These are phyloP conservation scores for Astragalus glycyphyllos DNA, from an alignment of 306 rosid genomes.

Conservation along the genomic window DNA sequence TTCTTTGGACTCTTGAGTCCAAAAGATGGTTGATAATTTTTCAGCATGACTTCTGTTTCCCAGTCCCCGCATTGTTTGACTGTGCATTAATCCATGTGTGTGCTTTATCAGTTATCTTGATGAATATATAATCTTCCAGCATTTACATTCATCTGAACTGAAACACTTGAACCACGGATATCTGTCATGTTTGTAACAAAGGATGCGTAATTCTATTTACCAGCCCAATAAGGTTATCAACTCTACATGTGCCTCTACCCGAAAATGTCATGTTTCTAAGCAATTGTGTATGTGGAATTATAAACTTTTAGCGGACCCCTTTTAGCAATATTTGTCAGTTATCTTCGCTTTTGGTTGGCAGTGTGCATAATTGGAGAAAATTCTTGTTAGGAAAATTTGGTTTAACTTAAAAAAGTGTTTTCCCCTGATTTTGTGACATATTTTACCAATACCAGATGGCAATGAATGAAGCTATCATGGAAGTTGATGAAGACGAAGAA, in stretches of 20 bases:
- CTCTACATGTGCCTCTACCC: no score
- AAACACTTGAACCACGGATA: neutral
- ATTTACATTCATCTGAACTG: neutral
- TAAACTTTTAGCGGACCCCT: no score
- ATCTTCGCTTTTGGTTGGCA: neutral
- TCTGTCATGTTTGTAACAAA: no score
- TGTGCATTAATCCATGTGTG: neutral
- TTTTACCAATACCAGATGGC: slow-evolving; percentile 65
- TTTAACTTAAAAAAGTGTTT: slow-evolving; percentile 15
- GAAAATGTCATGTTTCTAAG: no score
- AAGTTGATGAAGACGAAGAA: slow-evolving; percentile 50
- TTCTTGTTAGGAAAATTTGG: slow-evolving; percentile 31
- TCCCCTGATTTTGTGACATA: slow-evolving; percentile 22
- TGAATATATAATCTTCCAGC: neutral
- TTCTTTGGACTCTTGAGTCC: slow-evolving; percentile 6
- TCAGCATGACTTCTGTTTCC: neutral
- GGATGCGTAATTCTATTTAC: no score
- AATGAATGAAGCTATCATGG: slow-evolving; percentile 72
- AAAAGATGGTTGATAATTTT: slow-evolving; percentile 10
- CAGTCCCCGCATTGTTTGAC: neutral
- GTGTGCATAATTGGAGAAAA: slow-evolving; percentile 1
- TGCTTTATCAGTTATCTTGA: slow-evolving; percentile 7
- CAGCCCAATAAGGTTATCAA: no score
- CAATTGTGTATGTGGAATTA: no score
- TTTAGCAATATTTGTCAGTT: neutral